Evolutionary conservation across 805 yeast genomes (phyloP).

Genomic region (Dipodascopsis uninucleata): DNA sequence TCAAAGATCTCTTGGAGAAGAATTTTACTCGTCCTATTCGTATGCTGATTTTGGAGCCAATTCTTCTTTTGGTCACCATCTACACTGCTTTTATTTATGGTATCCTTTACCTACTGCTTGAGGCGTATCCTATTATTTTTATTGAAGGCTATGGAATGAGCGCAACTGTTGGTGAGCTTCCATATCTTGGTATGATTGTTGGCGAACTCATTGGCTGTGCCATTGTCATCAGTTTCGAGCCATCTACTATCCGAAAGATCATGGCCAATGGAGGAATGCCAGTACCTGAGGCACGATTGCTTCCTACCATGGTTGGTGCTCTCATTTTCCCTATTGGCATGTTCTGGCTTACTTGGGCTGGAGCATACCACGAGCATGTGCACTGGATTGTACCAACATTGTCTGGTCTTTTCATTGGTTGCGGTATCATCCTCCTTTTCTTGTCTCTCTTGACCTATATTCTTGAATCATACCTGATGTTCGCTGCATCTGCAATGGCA

Average conservation of each 20-base stretch:
- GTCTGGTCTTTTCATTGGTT: conserved; percentile 59
- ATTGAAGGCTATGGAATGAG: conserved; percentile 54
- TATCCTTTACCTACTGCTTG: conserved; percentile 55
- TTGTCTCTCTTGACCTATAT: conserved; percentile 65
- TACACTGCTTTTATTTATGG: conserved; percentile 42
- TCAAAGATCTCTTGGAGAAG: conserved; percentile 46
- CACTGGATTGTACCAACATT: conserved; percentile 61
- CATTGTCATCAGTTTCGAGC: conserved; percentile 51
- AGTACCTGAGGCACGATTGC: conserved; percentile 59
- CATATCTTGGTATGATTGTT: conserved; percentile 68
- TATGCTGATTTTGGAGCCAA: conserved; percentile 40
- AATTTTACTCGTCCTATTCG: conserved; percentile 36
- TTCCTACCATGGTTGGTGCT: conserved; percentile 49
- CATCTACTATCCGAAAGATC: conserved; percentile 40
- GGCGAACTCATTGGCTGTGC: conserved; percentile 61
- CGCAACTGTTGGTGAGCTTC: conserved; percentile 62
- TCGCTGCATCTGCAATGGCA: conserved; percentile 76
- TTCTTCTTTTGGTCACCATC: conserved; percentile 36
- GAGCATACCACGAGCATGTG: conserved; percentile 49
- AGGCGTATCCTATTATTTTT: conserved; percentile 73
- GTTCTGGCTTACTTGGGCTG: conserved; percentile 69
- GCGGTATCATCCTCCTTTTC: conserved; percentile 57
- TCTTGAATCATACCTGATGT: conserved; percentile 58
- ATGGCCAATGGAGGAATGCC: conserved; percentile 50
- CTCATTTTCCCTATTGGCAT: conserved; percentile 55